phyloP scores from a whole-genome alignment of 208 protist genomes.

The Acanthamoeba healyi region DNA sequence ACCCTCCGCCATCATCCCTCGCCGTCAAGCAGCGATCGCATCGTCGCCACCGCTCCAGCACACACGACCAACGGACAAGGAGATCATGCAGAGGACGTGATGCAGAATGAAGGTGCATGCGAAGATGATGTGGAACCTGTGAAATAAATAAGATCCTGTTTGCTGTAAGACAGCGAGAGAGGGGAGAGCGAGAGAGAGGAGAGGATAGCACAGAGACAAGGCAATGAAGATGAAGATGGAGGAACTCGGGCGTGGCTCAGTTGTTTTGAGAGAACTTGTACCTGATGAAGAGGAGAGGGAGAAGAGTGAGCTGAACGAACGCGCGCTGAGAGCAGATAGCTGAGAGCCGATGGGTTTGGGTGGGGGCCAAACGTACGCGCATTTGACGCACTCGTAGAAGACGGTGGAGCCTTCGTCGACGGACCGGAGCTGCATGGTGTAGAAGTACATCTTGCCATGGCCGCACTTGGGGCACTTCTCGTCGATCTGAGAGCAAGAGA shows the following conservation, averaged over 20 bases:
- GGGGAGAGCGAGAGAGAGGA: neutral
- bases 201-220: neutral
- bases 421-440: slow-evolving; percentile 89
- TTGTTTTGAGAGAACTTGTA: slow-evolving; percentile 74
- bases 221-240: neutral
- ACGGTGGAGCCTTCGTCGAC: slow-evolving; percentile 93
- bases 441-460: slow-evolving; percentile 88
- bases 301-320: neutral
- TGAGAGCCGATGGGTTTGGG: neutral
- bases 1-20: neutral
- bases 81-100: too few species aligned
- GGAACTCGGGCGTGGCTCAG: neutral
- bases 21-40: too few species aligned
- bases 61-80: neutral
- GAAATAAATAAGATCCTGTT: neutral
- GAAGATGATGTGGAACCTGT: neutral
- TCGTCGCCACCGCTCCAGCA: neutral
- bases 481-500: slow-evolving; percentile 82
- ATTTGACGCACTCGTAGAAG: slow-evolving; percentile 91
- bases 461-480: slow-evolving; percentile 90
- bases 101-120: neutral
- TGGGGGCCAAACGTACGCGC: slow-evolving; percentile 69
- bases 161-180: neutral
- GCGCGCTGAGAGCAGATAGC: neutral
- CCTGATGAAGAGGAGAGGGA: neutral